Evolutionary conservation across 163 green algal genomes (phyloP), one percentile per base, ranked within the genome.

Genomic region (Scenedesmus sp.): DNA sequence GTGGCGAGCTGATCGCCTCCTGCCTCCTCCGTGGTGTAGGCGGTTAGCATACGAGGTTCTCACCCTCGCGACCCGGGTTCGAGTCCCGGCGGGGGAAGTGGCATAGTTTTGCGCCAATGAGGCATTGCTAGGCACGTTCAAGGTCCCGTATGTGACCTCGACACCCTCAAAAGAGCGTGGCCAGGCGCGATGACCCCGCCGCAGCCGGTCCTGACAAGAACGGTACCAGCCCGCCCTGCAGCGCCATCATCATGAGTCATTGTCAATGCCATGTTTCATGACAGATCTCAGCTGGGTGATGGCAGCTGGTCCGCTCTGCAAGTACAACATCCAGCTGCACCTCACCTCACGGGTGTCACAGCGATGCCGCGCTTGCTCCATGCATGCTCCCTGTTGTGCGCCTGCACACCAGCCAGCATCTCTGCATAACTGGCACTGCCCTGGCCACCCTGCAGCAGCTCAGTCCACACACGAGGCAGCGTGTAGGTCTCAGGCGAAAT

Each of bases 281-380:
- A n/a, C n/a, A n/a, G n/a, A n/a, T n/a, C n/a, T n/a, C n/a, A n/a
- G n/a, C n/a, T n/a, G n/a, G n/a, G n/a, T n/a, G n/a, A n/a, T n/a
- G n/a, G n/a, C n/a, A n/a, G n/a, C n/a, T n/a, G n/a, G n/a, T n/a
- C n/a, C n/a, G n/a, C n/a, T n/a, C n/a, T 22, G 22, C 51, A 13
- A 22, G 51, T 10, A 61, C 51, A 61, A 22, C 51, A 22, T 18
- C 51, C n/a, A 18, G 15, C 44, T 56, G 79, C 78, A 33, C 13
- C 83, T 90, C 83, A 97, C 94, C 90, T 93, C 78, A 83, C 87
- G 35, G 94, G 94, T 9, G 94, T 92, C 43, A 97, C 90, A 56
- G 93, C 93, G 61, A 98, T 82, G n/a, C 95, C 96, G 9, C 96
- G 90, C 94, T 98, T 98, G 37, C 94, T 83, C 95, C 96, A 97